Evolutionary conservation across 495 filamentous ascomycete species (phyloP).

Genomic region (Podospora tetraspora): DNA sequence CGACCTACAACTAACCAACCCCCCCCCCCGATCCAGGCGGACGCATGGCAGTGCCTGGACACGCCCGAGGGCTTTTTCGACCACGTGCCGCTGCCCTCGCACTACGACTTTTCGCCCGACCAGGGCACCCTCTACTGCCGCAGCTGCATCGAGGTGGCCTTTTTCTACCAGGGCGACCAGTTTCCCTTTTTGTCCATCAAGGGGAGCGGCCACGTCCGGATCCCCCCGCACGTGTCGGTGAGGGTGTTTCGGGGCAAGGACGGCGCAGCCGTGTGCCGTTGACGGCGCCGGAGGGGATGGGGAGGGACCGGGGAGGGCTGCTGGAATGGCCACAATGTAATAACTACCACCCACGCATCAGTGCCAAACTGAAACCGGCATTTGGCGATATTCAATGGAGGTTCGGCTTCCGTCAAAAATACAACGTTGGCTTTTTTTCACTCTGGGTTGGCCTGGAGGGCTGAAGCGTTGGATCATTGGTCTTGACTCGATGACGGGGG

Average conservation of each 20-base stretch:
- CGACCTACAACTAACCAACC: not conserved
- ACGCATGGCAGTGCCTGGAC: not conserved
- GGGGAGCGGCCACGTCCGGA: slow-evolving; percentile 2
- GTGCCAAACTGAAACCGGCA: not conserved
- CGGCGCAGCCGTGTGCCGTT: not conserved
- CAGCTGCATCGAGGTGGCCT: not conserved
- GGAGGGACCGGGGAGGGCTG: not conserved
- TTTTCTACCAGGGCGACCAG: not conserved
- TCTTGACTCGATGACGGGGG: not conserved
- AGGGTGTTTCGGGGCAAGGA: slow-evolving; percentile 5
- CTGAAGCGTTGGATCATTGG: not conserved
- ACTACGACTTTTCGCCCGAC: slow-evolving; percentile 1
- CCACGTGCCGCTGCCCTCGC: not conserved
- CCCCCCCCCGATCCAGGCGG: not conserved
- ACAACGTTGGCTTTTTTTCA: not conserved
- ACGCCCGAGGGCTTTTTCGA: slow-evolving; percentile 1
- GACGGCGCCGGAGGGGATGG: not conserved
- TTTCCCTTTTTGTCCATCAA: not conserved
- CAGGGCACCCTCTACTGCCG: slow-evolving; percentile 1
- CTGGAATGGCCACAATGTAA: not conserved
- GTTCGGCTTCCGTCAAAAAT: not conserved
- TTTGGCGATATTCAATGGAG: not conserved
- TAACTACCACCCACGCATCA: not conserved
- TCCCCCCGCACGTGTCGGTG: slow-evolving; percentile 1
- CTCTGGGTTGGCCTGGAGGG: not conserved